Evolutionary conservation across 305 asterid genomes (phyloP).

Genomic region (Rubia occidens): DNA sequence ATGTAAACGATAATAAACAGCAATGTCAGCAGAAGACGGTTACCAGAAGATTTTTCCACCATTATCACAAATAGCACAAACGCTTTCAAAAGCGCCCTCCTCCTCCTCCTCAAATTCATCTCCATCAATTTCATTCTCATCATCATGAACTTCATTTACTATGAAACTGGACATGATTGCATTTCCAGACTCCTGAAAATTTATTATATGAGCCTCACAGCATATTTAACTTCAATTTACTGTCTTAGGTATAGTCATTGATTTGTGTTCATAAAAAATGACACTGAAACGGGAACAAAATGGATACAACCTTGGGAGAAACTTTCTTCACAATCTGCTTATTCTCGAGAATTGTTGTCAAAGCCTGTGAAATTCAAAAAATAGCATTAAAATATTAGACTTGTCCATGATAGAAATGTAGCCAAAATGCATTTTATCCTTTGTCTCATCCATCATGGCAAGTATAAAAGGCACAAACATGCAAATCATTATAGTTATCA

Average conservation of each 20-base stretch:
- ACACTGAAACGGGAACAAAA: neutral
- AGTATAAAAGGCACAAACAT: neutral
- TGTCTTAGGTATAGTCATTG: neutral
- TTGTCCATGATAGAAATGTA: neutral
- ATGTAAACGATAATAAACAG: neutral
- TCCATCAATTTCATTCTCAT: constrained; percentile 30
- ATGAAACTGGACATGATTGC: constrained; percentile 41
- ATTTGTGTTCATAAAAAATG: neutral
- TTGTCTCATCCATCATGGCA: neutral
- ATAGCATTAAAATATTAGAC: neutral
- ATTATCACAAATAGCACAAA: constrained; percentile 75
- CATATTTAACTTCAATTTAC: constrained; percentile 2
- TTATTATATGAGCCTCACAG: constrained; percentile 9
- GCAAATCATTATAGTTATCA: neutral
- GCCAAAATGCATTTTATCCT: neutral
- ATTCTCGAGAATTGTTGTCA: constrained; percentile 45
- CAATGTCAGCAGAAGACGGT: constrained; percentile 11
- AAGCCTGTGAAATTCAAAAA: constrained; percentile 37
- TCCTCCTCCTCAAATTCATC: constrained; percentile 32
- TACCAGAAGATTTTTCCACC: constrained; percentile 61
- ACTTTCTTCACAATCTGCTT: constrained; percentile 46
- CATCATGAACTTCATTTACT: constrained; percentile 34
- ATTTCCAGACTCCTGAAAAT: constrained; percentile 33
- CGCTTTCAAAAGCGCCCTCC: constrained; percentile 51
- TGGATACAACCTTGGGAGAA: constrained; percentile 36